Evolutionary conservation across 2,329 filamentous ascomycete species (phyloP).

Genomic region (Monosporascus cannonballus): DNA sequence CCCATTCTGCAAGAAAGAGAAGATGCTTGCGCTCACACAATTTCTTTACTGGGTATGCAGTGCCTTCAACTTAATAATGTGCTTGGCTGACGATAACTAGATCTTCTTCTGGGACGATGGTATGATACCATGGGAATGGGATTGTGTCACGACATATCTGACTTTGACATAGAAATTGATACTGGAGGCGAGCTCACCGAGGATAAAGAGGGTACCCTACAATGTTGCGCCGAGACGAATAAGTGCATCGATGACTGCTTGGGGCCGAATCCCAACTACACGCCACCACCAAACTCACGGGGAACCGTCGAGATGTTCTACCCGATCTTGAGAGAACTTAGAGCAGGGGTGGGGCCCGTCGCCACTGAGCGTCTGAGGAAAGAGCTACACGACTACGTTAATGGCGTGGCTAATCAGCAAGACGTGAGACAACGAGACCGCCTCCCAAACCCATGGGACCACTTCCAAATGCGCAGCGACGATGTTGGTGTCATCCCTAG

Average conservation of each 20-base stretch:
- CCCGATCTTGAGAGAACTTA: slow-evolving; percentile 19
- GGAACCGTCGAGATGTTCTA: slow-evolving; percentile 23
- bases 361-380: slow-evolving; percentile 16
- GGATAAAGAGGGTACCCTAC: slow-evolving; percentile 18
- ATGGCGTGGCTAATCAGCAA: slow-evolving; percentile 22
- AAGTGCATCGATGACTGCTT: slow-evolving; percentile 22
- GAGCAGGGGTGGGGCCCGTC: slow-evolving; percentile 14
- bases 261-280: slow-evolving; percentile 16
- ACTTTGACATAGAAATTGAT: slow-evolving; percentile 18
- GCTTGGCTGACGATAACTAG: slow-evolving; percentile 1
- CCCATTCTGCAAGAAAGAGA: slow-evolving; percentile 21
- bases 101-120: slow-evolving; percentile 25
- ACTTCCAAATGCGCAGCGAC: slow-evolving; percentile 21
- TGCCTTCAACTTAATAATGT: too few species aligned
- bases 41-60: slow-evolving; percentile 23
- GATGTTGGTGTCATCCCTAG: slow-evolving; percentile 24
- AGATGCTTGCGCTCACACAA: slow-evolving; percentile 18
- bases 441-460: slow-evolving; percentile 22
- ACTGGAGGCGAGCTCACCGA: slow-evolving; percentile 22
- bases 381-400: slow-evolving; percentile 23
- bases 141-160: background rate
- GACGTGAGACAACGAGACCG: slow-evolving; percentile 15
- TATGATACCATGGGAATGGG: background rate
- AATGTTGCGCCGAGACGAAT: slow-evolving; percentile 17
- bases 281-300: slow-evolving; percentile 10